Percentiles rank a stretch among this genome's conserved stretches.
Evolutionary conservation across 352 stramenopile species (phyloP).

Genomic region (Phytophthora megakarya): DNA sequence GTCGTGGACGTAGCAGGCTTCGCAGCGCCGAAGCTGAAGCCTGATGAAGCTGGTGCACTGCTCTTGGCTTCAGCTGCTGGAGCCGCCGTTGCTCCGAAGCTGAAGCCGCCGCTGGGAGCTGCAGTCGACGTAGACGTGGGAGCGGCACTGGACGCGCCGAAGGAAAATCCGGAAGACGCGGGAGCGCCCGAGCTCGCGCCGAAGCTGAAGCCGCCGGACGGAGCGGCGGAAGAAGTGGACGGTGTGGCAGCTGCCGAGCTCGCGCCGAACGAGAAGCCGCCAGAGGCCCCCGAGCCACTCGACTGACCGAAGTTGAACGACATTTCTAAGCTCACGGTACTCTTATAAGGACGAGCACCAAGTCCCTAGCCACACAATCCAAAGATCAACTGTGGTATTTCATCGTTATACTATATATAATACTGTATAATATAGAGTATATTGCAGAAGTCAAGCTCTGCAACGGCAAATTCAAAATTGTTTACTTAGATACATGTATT

Average conservation of each 20-base stretch:
- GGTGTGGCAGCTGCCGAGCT: slow-evolving; percentile 18
- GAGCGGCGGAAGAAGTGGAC: slow-evolving; percentile 11
- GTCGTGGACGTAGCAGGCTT: background rate
- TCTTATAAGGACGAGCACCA: too few relatives aligned
- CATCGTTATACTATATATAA: too few relatives aligned
- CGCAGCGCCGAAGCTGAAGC: slow-evolving; percentile 30
- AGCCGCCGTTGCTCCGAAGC: slow-evolving; percentile 6
- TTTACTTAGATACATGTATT: too few relatives aligned
- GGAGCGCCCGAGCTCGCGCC: slow-evolving; percentile 10
- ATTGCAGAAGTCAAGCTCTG: too few relatives aligned
- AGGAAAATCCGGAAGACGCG: slow-evolving; percentile 12
- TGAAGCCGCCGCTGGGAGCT: slow-evolving; percentile 14
- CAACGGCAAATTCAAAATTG: too few relatives aligned
- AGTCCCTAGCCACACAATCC: too few relatives aligned
- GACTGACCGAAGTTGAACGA: slow-evolving; percentile 46
- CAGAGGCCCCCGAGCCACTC: slow-evolving; percentile 28
- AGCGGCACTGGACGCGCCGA: slow-evolving; percentile 11
- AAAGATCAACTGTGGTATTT: too few relatives aligned
- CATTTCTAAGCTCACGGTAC: too few relatives aligned
- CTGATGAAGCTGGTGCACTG: slow-evolving; percentile 10
- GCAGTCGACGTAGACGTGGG: slow-evolving; percentile 14
- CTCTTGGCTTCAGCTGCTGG: slow-evolving; percentile 17
- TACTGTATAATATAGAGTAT: too few relatives aligned
- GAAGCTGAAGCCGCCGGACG: slow-evolving; percentile 38
- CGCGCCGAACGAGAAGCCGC: slow-evolving; percentile 30